These are phyloP conservation scores for Botrytis pseudocinerea DNA, from an alignment of 2,329 filamentous ascomycete genomes.

Conservation along the genomic window DNA sequence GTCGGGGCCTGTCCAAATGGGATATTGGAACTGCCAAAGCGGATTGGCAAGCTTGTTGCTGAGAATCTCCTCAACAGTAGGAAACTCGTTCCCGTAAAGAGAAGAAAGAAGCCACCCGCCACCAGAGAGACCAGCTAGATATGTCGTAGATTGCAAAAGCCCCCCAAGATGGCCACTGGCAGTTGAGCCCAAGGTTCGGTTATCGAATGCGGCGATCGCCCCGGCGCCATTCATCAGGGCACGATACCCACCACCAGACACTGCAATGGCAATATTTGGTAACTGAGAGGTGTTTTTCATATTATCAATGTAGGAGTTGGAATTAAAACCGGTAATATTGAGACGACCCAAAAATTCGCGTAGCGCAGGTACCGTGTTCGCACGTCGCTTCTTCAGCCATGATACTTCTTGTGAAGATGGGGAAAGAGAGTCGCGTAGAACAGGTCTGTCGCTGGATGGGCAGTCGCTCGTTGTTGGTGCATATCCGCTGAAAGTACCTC, in stretches of 20 bases:
- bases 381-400: slow-evolving; percentile 72
- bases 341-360: slow-evolving; percentile 68
- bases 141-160: slow-evolving; percentile 76
- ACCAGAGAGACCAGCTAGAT: slow-evolving; percentile 77
- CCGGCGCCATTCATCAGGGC: slow-evolving; percentile 85
- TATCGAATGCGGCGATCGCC: slow-evolving; percentile 76
- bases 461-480: slow-evolving; percentile 67
- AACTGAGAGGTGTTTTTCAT: slow-evolving; percentile 52
- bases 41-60: slow-evolving; percentile 45
- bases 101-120: slow-evolving; percentile 85
- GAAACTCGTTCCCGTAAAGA: slow-evolving; percentile 76
- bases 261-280: slow-evolving; percentile 72
- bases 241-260: slow-evolving; percentile 82
- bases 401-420: slow-evolving; percentile 69
- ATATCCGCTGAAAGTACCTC: slow-evolving; percentile 60
- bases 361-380: slow-evolving; percentile 74
- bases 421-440: slow-evolving; percentile 60
- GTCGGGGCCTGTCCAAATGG: slow-evolving; percentile 60
- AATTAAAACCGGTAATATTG: slow-evolving; percentile 76
- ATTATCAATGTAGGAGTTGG: slow-evolving; percentile 64
- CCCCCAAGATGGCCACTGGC: slow-evolving; percentile 71
- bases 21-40: slow-evolving; percentile 64
- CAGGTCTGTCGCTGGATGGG: slow-evolving; percentile 61
- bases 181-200: slow-evolving; percentile 63
- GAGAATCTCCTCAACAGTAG: slow-evolving; percentile 60